Conservation (phyloP, 225 moss, liverwort and hornwort genomes). For the Antitrichia curtipendula region DNA sequence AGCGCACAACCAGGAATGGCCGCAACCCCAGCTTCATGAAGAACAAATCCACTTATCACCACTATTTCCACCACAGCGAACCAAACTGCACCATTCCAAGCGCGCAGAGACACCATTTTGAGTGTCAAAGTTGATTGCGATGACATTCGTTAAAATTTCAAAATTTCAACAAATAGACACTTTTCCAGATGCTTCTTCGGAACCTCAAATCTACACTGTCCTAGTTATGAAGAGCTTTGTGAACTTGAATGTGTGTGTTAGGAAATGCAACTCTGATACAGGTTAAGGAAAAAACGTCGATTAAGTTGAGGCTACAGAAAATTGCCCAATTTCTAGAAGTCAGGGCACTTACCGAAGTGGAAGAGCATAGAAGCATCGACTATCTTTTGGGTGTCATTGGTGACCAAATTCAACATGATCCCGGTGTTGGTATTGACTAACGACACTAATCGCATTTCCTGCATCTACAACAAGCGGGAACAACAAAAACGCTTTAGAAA, state of each 20-base stretch:
- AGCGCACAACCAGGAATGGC: slow-evolving; percentile 45
- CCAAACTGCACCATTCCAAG: slow-evolving; percentile 14
- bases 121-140: not conserved
- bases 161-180: not conserved
- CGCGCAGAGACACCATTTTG: no score
- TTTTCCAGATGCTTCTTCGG: not conserved
- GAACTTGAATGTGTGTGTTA: not conserved
- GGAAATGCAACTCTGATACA: not conserved
- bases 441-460: slow-evolving; percentile 44
- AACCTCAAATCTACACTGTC: not conserved
- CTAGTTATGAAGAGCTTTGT: not conserved
- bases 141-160: not conserved
- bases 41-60: slow-evolving; percentile 35
- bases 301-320: not conserved
- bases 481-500: not conserved
- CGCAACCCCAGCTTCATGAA: slow-evolving; percentile 35
- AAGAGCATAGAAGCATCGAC: slow-evolving; percentile 26
- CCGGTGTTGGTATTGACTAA: slow-evolving; percentile 48
- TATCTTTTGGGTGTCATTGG: slow-evolving; percentile 56
- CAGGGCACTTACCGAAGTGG: slow-evolving; percentile 9
- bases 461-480: slow-evolving; percentile 10
- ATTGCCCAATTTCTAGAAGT: not conserved
- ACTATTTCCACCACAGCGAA: slow-evolving; percentile 9
- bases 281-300: not conserved
- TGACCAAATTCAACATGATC: slow-evolving; percentile 52